Percentiles rank a stretch among this genome's conserved stretches.
Evolutionary conservation across 306 rosid species (phyloP).

Genomic region (Argentina anserina): DNA sequence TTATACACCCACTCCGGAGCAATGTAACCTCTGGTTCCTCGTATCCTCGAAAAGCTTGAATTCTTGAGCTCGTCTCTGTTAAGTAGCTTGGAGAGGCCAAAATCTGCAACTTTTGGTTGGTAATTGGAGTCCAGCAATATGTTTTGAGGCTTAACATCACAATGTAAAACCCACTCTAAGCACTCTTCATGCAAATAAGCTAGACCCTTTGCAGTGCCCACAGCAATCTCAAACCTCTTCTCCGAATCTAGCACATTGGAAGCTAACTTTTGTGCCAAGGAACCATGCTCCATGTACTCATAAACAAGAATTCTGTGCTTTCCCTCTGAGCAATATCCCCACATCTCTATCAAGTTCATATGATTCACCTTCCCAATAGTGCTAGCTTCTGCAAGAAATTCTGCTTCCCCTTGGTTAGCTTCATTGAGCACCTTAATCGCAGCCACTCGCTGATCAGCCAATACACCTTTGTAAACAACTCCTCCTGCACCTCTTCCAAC

Average conservation of each 20-base stretch:
- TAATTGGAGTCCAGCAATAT: constrained; percentile 46
- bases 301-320: constrained; percentile 56
- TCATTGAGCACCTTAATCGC: constrained; percentile 41
- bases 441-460: constrained; percentile 36
- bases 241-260: constrained; percentile 39
- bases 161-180: constrained; percentile 71
- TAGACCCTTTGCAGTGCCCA: constrained; percentile 52
- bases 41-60: constrained; percentile 36
- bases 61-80: constrained; percentile 33
- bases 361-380: constrained; percentile 56
- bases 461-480: constrained; percentile 41
- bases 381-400: constrained; percentile 57
- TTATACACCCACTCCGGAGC: constrained; percentile 69
- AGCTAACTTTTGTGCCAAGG: constrained; percentile 33
- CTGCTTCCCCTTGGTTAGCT: constrained; percentile 49
- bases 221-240: constrained; percentile 45
- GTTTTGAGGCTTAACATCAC: constrained; percentile 70
- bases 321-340: constrained; percentile 58
- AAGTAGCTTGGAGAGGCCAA: constrained; percentile 47
- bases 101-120: constrained; percentile 63
- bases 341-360: constrained; percentile 55
- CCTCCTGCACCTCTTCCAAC: constrained; percentile 59
- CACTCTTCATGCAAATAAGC: constrained; percentile 70
- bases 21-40: constrained; percentile 71
- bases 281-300: constrained; percentile 51